Evolutionary conservation across 495 filamentous ascomycete genomes (phyloP).

Genomic region (Acidiella bohemica): DNA sequence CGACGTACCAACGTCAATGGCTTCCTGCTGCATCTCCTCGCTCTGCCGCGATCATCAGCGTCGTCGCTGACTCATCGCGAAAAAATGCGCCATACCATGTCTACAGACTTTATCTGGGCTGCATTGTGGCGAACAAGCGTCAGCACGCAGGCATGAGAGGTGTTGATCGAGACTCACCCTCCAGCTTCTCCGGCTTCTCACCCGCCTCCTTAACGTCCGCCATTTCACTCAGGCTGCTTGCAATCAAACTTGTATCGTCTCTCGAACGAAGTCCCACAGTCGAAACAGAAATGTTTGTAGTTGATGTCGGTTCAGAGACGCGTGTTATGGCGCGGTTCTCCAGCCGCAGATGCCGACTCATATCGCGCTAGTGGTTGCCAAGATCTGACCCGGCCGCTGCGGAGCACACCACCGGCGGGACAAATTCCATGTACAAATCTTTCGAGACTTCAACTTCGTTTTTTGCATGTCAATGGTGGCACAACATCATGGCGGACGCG

Average conservation of each 20-base stretch:
- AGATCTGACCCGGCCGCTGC: no score
- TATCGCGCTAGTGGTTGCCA: no score
- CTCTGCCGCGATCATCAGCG: slow-evolving; percentile 40
- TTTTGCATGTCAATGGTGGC: not conserved
- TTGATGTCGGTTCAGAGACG: not conserved
- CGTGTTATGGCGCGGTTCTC: no score
- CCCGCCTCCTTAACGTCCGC: slow-evolving; percentile 33
- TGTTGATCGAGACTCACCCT: slow-evolving; percentile 37
- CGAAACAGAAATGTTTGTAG: not conserved
- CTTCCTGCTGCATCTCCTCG: slow-evolving; percentile 93
- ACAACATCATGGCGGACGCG: slow-evolving; percentile 17
- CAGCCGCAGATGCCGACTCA: no score
- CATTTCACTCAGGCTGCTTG: no score
- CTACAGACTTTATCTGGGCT: slow-evolving; percentile 94
- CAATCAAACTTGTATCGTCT: no score
- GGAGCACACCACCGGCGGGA: slow-evolving; percentile 1
- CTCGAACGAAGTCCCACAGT: no score
- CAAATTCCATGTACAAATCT: no score
- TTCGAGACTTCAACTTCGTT: not conserved
- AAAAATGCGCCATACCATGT: slow-evolving; percentile 57
- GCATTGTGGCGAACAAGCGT: slow-evolving; percentile 12
- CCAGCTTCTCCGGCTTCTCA: slow-evolving; percentile 57
- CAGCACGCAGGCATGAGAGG: slow-evolving; percentile 20
- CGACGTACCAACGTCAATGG: slow-evolving; percentile 76
- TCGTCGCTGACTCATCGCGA: not conserved